Evolutionary conservation across 2,329 filamentous ascomycete genomes (phyloP).

Genomic region (Aureobasidium sp.): DNA sequence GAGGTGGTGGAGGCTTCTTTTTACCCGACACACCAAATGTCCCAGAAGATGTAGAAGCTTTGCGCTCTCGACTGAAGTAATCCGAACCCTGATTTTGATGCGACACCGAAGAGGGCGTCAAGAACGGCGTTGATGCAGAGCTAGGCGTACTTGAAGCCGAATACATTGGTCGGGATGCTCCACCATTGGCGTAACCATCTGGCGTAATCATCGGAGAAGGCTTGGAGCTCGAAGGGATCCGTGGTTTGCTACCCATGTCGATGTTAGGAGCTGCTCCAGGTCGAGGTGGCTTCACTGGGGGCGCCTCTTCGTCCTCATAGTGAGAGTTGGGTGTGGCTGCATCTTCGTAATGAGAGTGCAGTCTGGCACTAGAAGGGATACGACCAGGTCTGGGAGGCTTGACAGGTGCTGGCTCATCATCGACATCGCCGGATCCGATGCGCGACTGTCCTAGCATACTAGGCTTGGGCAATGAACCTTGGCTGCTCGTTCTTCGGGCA

Average conservation of each 20-base stretch:
- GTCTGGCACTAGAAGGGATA: neutral
- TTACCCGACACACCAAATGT: conserved; percentile 42
- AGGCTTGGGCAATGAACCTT: conserved; percentile 15
- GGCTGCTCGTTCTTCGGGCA: conserved; percentile 12
- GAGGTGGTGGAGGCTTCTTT: conserved; percentile 72
- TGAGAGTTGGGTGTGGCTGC: neutral
- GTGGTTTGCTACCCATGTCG: conserved; percentile 15
- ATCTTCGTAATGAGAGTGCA: neutral
- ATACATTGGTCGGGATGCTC: conserved; percentile 15
- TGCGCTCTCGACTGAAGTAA: conserved; percentile 38
- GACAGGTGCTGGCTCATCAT: conserved; percentile 27
- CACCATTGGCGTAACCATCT: conserved; percentile 4
- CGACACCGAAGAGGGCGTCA: conserved; percentile 11
- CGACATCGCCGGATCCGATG: conserved; percentile 16
- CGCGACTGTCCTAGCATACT: neutral
- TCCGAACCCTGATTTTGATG: conserved; percentile 20
- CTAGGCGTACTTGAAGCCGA: conserved; percentile 12
- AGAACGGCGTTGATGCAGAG: conserved; percentile 13
- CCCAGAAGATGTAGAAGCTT: conserved; percentile 30
- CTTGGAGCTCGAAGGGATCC: conserved; percentile 14
- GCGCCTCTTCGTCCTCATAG: conserved; percentile 26
- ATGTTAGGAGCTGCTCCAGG: conserved; percentile 22
- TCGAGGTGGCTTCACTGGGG: conserved; percentile 29
- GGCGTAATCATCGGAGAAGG: neutral
- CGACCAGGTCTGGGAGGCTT: conserved; percentile 28